Evolutionary conservation across 805 yeast genomes (phyloP).

Genomic region (Lachancea mirantina): DNA sequence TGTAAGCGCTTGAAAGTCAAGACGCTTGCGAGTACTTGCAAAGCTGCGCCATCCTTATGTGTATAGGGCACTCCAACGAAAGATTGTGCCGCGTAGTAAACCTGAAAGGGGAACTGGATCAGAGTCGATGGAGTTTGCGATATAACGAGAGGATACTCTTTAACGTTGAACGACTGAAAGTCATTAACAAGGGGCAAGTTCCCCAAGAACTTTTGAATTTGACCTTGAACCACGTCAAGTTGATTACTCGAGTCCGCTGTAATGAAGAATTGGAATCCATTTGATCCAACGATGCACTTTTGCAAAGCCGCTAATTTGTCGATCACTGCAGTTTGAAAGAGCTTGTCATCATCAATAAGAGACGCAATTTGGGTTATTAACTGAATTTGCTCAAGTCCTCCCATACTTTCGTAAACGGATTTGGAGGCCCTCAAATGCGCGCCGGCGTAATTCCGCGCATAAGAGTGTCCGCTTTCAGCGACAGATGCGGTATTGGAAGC

Average conservation of each 20-base stretch:
- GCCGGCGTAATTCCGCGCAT: slow-evolving; percentile 62
- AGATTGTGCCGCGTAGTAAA: slow-evolving; percentile 70
- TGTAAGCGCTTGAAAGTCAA: slow-evolving; percentile 79
- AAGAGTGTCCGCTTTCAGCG: slow-evolving; percentile 84
- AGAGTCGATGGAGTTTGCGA: slow-evolving; percentile 33
- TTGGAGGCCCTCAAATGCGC: slow-evolving; percentile 56
- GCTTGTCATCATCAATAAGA: slow-evolving; percentile 41
- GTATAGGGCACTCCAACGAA: slow-evolving; percentile 59
- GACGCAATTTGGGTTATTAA: slow-evolving; percentile 55
- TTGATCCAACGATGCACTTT: slow-evolving; percentile 35
- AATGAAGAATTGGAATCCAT: slow-evolving; percentile 44
- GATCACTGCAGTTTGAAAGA: slow-evolving; percentile 49
- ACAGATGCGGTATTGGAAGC: slow-evolving; percentile 72
- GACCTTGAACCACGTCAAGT: slow-evolving; percentile 18
- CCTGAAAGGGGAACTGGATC: slow-evolving; percentile 78
- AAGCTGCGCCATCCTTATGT: slow-evolving; percentile 71
- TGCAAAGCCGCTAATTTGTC: slow-evolving; percentile 55
- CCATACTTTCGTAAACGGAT: slow-evolving; percentile 52
- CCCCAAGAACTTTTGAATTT: slow-evolving; percentile 26
- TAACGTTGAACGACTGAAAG: slow-evolving; percentile 4
- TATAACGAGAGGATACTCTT: slow-evolving; percentile 4
- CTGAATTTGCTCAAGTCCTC: slow-evolving; percentile 73
- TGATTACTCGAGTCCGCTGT: slow-evolving; percentile 47
- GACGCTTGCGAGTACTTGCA: slow-evolving; percentile 75
- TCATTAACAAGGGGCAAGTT: slow-evolving; percentile 20